Percentiles rank a stretch among this genome's conserved stretches.
These are phyloP conservation scores for Monotropa hypopitys DNA, from an alignment of 179 eudicot genomes.

Conservation along the genomic window DNA sequence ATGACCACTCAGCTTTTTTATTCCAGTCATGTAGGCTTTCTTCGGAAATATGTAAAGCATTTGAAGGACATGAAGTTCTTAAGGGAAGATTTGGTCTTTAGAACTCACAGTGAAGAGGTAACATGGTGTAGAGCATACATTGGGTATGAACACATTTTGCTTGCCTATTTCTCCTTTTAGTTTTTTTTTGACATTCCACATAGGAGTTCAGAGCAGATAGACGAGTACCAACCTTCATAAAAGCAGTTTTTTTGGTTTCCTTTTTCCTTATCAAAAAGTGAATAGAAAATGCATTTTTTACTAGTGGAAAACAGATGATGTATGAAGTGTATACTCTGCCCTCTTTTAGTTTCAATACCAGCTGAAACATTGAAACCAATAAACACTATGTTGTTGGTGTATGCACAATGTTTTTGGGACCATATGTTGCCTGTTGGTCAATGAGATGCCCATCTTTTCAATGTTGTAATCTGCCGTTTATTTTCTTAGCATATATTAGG, in stretches of 20 bases:
- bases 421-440: background rate
- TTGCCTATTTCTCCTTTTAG: background rate
- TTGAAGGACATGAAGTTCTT: constrained; percentile 72
- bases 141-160: background rate
- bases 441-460: background rate
- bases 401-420: background rate
- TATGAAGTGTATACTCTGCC: background rate
- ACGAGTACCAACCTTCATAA: background rate
- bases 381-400: background rate
- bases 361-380: background rate
- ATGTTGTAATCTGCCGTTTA: background rate
- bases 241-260: background rate
- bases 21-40: constrained; percentile 80
- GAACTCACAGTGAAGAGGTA: constrained; percentile 87
- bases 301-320: background rate
- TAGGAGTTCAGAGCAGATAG: background rate
- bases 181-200: background rate
- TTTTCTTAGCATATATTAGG: background rate
- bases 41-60: constrained; percentile 54
- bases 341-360: background rate
- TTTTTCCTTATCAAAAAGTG: background rate
- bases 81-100: constrained; percentile 76
- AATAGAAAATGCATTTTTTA: background rate
- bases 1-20: constrained; percentile 3
- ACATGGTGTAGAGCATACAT: background rate